Evolutionary conservation across 441 rosid species (phyloP).

Genomic region (Pelargonium citronellum): DNA sequence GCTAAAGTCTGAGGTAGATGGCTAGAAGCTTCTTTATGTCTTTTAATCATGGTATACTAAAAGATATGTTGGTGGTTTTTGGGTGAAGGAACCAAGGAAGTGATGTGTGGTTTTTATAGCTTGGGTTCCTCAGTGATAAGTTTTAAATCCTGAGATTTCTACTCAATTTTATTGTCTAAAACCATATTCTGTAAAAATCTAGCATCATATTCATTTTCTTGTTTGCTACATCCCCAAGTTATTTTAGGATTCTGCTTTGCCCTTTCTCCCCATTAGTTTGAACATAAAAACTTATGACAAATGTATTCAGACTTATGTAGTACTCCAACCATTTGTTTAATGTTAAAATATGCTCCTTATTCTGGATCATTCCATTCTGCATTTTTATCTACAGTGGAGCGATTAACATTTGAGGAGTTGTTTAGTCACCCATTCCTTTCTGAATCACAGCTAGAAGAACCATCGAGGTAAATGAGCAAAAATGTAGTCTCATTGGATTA

Average conservation of each 20-base stretch:
- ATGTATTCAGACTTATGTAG: not conserved
- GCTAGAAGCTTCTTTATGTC: not conserved
- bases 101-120: not conserved
- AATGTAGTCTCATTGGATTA: not conserved
- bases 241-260: constrained; percentile 1
- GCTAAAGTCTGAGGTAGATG: not conserved
- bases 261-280: not conserved
- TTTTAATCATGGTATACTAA: not conserved
- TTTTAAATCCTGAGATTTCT: not conserved
- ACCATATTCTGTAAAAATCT: not conserved
- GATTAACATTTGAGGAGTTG: constrained; percentile 5
- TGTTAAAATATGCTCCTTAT: not conserved
- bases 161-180: not conserved
- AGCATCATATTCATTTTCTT: not conserved
- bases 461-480: constrained; percentile 38
- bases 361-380: not conserved
- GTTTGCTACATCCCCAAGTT: not conserved
- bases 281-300: not conserved
- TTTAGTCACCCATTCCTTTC: constrained; percentile 5
- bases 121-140: not conserved
- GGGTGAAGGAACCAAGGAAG: not conserved
- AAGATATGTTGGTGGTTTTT: not conserved
- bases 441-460: constrained; percentile 7
- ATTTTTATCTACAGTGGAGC: constrained; percentile 3
- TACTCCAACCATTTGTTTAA: not conserved